Evolutionary conservation across 805 yeast species (phyloP), one percentile per base, ranked within the genome.

Genomic region (Isabelozyma gotoi): DNA sequence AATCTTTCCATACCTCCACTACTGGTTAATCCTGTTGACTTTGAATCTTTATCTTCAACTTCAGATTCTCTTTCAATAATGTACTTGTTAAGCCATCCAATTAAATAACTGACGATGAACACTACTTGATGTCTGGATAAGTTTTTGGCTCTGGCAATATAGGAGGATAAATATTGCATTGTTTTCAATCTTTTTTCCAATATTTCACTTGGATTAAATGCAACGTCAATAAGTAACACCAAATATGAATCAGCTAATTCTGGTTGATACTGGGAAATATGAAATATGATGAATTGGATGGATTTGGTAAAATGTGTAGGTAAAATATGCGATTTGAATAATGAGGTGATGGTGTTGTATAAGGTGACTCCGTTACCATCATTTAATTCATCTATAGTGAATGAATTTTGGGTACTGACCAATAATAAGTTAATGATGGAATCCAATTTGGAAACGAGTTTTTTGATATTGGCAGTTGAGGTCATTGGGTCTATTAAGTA

Each of bases 251-350:
- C 98, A 59, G 88, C 80, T 45, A 92, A 72, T 56, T 88, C 95
- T 4, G 84, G 81, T 55, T 87, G 88, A 45, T 82, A 80, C 62
- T 91, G 97, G 7, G 96, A 81, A 18, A 85, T 74, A 50, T 83
- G 83, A 65, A 92, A 92, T 62, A 91, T 63, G 19, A 91, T 68
- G 59, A 86, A 92, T 64, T 92, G 99, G 17, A 88, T 83, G 33
- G 90, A 84, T 56, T 88, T 82, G 10, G 98, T 92, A 61, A 85
- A 85, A 63, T 91, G 96, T 1, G 99, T 94, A 18, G 97, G 95
- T 47, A 92, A 70, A 33, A 94, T 78, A 53, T 88, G 94, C 1
- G 89, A 76, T 56, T 82, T 83, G 74, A 92, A 92, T 19, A 88
- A 70, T 1, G 91, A 79, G 1, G 86, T 78, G 43, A 94, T 69